A percentile compares a stretch with the other conserved stretches of the same genome.
Evolutionary conservation across 179 eudicot species (phyloP).

Genomic region (Patellifolia procumbens): DNA sequence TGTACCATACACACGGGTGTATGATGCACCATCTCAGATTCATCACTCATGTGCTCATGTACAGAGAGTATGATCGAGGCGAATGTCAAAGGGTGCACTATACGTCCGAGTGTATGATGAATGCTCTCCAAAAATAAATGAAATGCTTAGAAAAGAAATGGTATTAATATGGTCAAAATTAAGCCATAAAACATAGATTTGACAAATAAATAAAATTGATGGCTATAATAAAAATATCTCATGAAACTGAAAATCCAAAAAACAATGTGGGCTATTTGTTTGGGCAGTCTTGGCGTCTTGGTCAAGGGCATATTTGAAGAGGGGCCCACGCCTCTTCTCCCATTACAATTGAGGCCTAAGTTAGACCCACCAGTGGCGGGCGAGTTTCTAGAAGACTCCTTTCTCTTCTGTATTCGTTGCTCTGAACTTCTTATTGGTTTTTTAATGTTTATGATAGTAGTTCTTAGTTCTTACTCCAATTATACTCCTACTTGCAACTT

Average conservation of each 20-base stretch:
- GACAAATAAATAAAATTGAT: neutral
- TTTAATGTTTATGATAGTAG: neutral
- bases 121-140: neutral
- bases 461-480: neutral
- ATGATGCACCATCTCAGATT: too few species aligned
- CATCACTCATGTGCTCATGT: too few species aligned
- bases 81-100: too few species aligned
- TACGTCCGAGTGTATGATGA: too few species aligned
- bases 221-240: neutral
- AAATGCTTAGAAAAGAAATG: too few species aligned
- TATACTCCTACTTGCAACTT: neutral
- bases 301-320: constrained; percentile 2
- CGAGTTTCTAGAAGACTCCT: constrained; percentile 8
- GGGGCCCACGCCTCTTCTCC: neutral
- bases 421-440: neutral
- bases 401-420: neutral
- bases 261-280: neutral
- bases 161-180: neutral
- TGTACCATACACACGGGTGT: too few species aligned
- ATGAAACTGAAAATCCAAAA: neutral
- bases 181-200: too few species aligned
- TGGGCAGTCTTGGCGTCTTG: neutral
- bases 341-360: neutral
- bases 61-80: too few species aligned
- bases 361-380: constrained; percentile 8